Base-by-base conservation (phyloP, 2,329 filamentous ascomycete species). In the Endocalyx cinctus region DNA sequence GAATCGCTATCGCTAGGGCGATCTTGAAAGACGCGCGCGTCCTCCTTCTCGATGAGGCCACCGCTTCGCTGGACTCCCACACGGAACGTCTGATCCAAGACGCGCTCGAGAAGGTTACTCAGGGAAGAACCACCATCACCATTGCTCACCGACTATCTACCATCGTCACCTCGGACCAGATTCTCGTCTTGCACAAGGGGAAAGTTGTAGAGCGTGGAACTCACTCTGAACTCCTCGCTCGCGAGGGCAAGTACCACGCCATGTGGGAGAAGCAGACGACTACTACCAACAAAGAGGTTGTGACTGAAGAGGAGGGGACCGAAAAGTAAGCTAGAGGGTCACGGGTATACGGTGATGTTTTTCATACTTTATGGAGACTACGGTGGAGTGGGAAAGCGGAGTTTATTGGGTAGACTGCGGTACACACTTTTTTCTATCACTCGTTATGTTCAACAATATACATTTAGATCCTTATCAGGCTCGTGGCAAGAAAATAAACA, bases 1-100 rank as follows among this genome's bases (percentile, higher is more conserved):
- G 75, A 8, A 54, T 74, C 29, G 74, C 75, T 3, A 79, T 79
- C 36, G 75, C 75, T 0, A 72, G 82, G 11, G 79, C 82, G 1
- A 67, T 87, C 11, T 65, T 87, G 28, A 83, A 84, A 52, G 77
- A 79, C 30, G 77, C 82, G 0, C 79, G 78, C 32, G 77, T 87
- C 34, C 69, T 87, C 17, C 70, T 87, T 37, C 66, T 87, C 0
- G 82, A 87, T 45, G 82, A 87, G 54, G 77, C 82, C 0, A 85
- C 84, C 4, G 82, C 79, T 1, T 80, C 82, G 3, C 70, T 87
- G 15, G 75, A 84, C 33, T 74, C 77, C 0, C 69, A 75, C 17
- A 79, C 74, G 1, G 74, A 79, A 47, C 65, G 68, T 20, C 64
- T 70, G 34, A 79, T 79, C 23, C 75, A 79, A 47, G 63, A 69